A percentile compares a stretch with the other conserved stretches of the same genome.
phyloP scores from a whole-genome alignment of 768 basidiomycete genomes.

The Lyophyllum semitale region DNA sequence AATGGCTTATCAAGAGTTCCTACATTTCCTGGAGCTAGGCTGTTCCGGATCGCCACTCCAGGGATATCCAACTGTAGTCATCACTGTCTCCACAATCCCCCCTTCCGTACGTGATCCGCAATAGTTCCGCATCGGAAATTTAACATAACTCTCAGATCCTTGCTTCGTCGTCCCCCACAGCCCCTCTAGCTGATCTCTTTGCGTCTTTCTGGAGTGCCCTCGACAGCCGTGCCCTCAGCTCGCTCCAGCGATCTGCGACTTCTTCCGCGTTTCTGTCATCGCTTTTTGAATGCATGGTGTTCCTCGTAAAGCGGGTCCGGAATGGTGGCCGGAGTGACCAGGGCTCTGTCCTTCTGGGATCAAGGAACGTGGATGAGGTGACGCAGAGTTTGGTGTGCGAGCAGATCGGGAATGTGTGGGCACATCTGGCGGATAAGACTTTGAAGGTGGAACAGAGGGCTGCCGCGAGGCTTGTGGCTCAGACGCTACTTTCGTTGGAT shows the following conservation, averaged over 20 bases:
- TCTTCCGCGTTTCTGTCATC: constrained; percentile 70
- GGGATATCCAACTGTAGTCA: constrained; percentile 80
- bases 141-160: constrained; percentile 25
- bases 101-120: constrained; percentile 45
- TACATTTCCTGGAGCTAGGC: constrained; percentile 75
- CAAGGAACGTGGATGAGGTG: constrained; percentile 4
- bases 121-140: background rate
- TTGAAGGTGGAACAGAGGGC: constrained; percentile 48
- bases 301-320: constrained; percentile 49
- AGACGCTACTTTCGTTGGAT: constrained; percentile 37
- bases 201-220: constrained; percentile 83
- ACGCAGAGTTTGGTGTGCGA: constrained; percentile 37
- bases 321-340: constrained; percentile 18
- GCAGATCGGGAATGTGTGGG: constrained; percentile 52
- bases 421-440: constrained; percentile 40
- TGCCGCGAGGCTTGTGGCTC: constrained; percentile 46
- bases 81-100: constrained; percentile 83
- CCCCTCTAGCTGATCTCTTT: constrained; percentile 56
- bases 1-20: constrained; percentile 67
- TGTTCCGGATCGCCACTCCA: constrained; percentile 79
- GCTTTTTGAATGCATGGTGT: constrained; percentile 69
- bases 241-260: constrained; percentile 51
- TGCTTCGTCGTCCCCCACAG: constrained; percentile 20
- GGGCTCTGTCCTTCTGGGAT: background rate
- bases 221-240: constrained; percentile 63